These are phyloP conservation scores for Fusarium euwallaceae DNA, from an alignment of 2,329 filamentous ascomycete genomes.

Conservation along the genomic window DNA sequence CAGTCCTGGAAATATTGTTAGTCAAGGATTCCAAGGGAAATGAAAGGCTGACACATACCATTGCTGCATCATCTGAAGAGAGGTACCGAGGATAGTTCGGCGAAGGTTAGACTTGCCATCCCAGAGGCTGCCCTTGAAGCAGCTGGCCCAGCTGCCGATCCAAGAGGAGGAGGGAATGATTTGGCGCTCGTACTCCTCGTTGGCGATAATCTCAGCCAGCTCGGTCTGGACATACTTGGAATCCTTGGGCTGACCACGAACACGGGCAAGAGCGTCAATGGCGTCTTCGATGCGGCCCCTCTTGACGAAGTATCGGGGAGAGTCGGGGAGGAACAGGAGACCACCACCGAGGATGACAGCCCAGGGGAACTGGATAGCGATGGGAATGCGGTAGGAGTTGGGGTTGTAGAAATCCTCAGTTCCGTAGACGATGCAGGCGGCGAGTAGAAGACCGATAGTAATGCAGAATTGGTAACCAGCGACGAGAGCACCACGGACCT, in stretches of 20 bases:
- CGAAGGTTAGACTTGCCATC: conserved; percentile 55
- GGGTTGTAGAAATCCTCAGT: conserved; percentile 27
- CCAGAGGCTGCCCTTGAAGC: conserved; percentile 50
- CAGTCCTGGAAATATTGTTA: conserved; percentile 66
- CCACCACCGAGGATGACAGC: conserved; percentile 37
- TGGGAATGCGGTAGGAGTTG: conserved; percentile 37
- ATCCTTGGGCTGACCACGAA: conserved; percentile 38
- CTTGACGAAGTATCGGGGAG: conserved; percentile 40
- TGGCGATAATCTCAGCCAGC: conserved; percentile 73
- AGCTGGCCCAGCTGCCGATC: conserved; percentile 39
- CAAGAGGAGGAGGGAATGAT: conserved; percentile 30
- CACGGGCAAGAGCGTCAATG: conserved; percentile 27
- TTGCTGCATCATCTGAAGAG: conserved; percentile 86
- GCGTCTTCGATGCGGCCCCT: conserved; percentile 34
- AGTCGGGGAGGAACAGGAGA: conserved; percentile 40
- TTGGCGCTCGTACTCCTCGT: conserved; percentile 82
- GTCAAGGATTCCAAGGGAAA: not conserved
- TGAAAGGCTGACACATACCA: conserved; percentile 51
- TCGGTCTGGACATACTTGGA: conserved; percentile 40
- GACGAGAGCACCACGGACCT: conserved; percentile 38
- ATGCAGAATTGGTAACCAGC: conserved; percentile 43
- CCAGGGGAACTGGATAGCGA: conserved; percentile 39
- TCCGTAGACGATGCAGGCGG: conserved; percentile 37
- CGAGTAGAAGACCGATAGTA: conserved; percentile 39
- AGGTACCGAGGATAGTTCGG: conserved; percentile 72